phyloP scores from a whole-genome alignment of 176 grass and related monocot genomes.

The Eragrostis nindensis region DNA sequence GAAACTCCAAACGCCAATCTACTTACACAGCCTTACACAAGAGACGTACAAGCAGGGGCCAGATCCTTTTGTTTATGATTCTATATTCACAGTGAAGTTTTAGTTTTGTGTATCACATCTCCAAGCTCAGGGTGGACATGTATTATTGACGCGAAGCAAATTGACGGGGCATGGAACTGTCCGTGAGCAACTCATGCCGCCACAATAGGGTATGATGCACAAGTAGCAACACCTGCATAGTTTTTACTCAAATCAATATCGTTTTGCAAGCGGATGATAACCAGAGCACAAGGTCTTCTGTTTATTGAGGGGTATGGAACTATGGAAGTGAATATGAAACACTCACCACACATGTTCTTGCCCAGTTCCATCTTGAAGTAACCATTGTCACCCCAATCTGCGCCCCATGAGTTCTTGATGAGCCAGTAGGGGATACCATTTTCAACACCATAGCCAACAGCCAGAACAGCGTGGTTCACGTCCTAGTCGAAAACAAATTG shows the following conservation, averaged over 20 bases:
- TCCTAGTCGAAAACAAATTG: conserved; percentile 54
- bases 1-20: conserved; percentile 30
- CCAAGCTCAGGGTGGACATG: conserved; percentile 36
- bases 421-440: conserved; percentile 83
- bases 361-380: conserved; percentile 99
- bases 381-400: conserved; percentile 76
- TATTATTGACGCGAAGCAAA: conserved; percentile 42
- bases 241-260: conserved; percentile 33
- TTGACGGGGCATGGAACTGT: background rate
- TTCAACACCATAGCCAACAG: conserved; percentile 95
- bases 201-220: conserved; percentile 80
- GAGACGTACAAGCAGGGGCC: conserved; percentile 39
- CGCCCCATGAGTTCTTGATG: conserved; percentile 98
- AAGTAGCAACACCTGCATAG: conserved; percentile 77
- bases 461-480: conserved; percentile 97
- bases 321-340: background rate
- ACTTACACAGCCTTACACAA: conserved; percentile 25
- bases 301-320: background rate
- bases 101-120: conserved; percentile 29
- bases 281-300: background rate
- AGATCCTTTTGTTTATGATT: conserved; percentile 26
- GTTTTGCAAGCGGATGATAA: background rate
- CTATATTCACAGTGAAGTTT: conserved; percentile 45
- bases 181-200: conserved; percentile 31
- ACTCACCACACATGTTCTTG: conserved; percentile 99